phyloP scores from a whole-genome alignment of 1,284 basidiomycete species.

The Sporisorium graminicola region DNA sequence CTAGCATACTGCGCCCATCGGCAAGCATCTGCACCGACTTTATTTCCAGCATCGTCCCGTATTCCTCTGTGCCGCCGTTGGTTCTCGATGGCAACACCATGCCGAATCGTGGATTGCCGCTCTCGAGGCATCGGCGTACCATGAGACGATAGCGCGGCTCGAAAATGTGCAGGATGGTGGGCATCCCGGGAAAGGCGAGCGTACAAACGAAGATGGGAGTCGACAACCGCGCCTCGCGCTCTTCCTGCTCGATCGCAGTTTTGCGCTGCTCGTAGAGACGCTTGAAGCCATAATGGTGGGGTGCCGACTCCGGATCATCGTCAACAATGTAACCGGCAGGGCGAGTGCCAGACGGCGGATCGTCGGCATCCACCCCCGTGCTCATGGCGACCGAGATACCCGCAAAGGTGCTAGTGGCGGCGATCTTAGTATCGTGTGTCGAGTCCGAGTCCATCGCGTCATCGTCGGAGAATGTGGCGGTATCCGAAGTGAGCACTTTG shows the following conservation, averaged over 20 bases:
- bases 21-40: conserved; percentile 85
- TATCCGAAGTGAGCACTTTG: conserved; percentile 53
- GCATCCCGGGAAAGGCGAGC: conserved; percentile 88
- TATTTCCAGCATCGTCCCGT: conserved; percentile 94
- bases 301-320: conserved; percentile 40
- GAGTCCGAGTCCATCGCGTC: conserved; percentile 36
- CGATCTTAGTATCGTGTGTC: conserved; percentile 22
- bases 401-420: conserved; percentile 14
- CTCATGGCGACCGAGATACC: conserved; percentile 28
- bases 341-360: not conserved
- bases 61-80: conserved; percentile 74
- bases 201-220: conserved; percentile 92
- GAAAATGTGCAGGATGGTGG: conserved; percentile 89
- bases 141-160: conserved; percentile 91
- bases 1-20: conserved; percentile 89
- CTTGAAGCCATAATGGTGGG: conserved; percentile 49
- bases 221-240: conserved; percentile 81
- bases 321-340: conserved; percentile 30
- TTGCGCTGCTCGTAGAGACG: conserved; percentile 73
- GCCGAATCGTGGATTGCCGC: conserved; percentile 80
- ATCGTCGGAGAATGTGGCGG: conserved; percentile 48
- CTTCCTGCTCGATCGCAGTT: conserved; percentile 78
- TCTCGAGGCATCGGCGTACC: conserved; percentile 89
- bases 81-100: conserved; percentile 82
- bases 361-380: not conserved